These are phyloP conservation scores for Serendipita sp. DNA, from an alignment of 768 basidiomycete genomes.

Conservation along the genomic window DNA sequence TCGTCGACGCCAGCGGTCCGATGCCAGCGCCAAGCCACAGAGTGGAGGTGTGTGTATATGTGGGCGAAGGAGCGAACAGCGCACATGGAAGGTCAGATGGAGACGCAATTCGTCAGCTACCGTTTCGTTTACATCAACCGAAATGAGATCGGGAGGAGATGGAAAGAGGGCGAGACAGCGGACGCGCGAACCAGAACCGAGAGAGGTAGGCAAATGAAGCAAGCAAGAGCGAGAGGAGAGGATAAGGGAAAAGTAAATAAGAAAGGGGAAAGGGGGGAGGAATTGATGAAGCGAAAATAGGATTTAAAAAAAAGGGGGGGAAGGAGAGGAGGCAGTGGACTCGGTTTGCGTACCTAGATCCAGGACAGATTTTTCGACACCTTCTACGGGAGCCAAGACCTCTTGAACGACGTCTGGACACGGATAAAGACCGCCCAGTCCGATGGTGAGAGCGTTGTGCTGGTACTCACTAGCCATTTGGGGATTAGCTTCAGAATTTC, in stretches of 20 bases:
- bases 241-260: not conserved
- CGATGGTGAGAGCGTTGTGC: not conserved
- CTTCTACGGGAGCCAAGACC: not conserved
- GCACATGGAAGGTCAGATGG: too few relatives aligned
- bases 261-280: not conserved
- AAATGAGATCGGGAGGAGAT: not conserved
- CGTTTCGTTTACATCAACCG: not conserved
- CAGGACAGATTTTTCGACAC: not conserved
- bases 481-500: not conserved
- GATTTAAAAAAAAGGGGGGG: not conserved
- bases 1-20: too few relatives aligned
- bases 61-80: too few relatives aligned
- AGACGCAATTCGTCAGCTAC: not conserved
- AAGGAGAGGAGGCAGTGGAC: not conserved
- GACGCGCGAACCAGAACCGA: not conserved
- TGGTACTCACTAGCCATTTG: not conserved
- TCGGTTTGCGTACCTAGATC: not conserved
- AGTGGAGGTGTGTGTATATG: too few relatives aligned
- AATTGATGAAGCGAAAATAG: not conserved
- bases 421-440: not conserved
- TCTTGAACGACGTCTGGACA: not conserved
- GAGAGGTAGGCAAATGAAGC: not conserved
- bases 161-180: not conserved
- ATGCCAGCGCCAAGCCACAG: too few relatives aligned
- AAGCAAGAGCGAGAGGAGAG: not conserved